Conservation (phyloP, 495 filamentous ascomycete genomes). For the Penicillium tannophilum region DNA sequence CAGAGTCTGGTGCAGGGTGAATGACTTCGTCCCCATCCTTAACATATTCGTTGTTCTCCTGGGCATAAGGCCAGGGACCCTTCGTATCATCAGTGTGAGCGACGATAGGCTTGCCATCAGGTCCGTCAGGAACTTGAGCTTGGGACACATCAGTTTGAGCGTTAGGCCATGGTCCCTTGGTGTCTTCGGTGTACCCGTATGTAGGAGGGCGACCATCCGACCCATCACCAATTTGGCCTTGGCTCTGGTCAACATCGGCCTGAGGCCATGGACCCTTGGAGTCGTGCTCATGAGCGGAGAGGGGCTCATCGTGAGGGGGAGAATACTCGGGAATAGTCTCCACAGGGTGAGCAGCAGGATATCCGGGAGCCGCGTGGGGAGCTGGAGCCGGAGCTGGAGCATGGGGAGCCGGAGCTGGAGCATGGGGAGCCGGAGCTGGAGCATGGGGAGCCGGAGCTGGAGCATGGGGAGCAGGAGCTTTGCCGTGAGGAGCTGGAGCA, state of each 20-base stretch:
- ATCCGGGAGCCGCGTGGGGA: neutral
- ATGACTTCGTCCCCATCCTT: constrained; percentile 12
- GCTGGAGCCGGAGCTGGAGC: constrained; percentile 1
- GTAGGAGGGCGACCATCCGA: constrained; percentile 11
- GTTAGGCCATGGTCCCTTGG: constrained; percentile 14
- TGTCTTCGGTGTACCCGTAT: constrained; percentile 12
- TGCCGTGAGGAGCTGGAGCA: neutral
- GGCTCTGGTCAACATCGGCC: constrained; percentile 11
- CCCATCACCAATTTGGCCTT: constrained; percentile 16
- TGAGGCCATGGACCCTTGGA: constrained; percentile 16
- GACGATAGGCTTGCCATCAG: constrained; percentile 2
- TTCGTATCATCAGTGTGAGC: constrained; percentile 11
- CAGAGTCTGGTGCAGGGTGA: constrained; percentile 19
- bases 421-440: constrained; percentile 1
- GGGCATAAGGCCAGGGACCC: constrained; percentile 18
- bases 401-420: neutral
- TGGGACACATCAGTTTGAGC: constrained; percentile 7
- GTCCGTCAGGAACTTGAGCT: constrained; percentile 9
- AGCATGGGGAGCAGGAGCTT: constrained; percentile 1
- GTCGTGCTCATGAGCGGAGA: constrained; percentile 14
- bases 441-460: neutral
- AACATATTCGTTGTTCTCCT: constrained; percentile 18
- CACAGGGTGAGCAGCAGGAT: constrained; percentile 10
- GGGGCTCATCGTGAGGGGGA: constrained; percentile 19
- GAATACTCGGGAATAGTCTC: constrained; percentile 1